A percentile compares a stretch with the other conserved stretches of the same genome.
Evolutionary conservation across 306 rosid species (phyloP).

Genomic region (Albizia julibrissin): DNA sequence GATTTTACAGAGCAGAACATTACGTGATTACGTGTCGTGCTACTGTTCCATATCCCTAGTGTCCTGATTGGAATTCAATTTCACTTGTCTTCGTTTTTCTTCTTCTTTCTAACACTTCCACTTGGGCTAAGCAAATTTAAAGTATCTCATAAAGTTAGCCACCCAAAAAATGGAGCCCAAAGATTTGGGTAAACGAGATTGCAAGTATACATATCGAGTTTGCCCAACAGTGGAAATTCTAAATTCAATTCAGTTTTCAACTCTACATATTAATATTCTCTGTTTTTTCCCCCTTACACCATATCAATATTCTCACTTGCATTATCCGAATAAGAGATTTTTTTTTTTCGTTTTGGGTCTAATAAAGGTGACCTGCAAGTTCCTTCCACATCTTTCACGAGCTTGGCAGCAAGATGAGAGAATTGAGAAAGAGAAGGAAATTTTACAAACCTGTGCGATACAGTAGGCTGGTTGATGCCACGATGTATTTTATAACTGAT

Average conservation of each 20-base stretch:
- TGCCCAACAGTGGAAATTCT: too few species aligned
- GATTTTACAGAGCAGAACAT: background rate
- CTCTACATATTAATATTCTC: too few species aligned
- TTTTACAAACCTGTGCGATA: too few species aligned
- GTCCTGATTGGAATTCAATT: background rate
- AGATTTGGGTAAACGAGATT: background rate
- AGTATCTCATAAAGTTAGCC: too few species aligned
- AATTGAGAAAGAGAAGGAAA: too few species aligned
- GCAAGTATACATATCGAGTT: background rate
- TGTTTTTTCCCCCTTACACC: too few species aligned
- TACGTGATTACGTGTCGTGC: background rate
- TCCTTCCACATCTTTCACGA: slow-evolving; percentile 95
- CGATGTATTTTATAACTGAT: too few species aligned
- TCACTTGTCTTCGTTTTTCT: background rate
- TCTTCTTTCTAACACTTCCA: too few species aligned
- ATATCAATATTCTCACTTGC: too few species aligned
- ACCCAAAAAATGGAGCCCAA: background rate
- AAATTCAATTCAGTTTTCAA: background rate
- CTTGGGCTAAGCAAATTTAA: too few species aligned
- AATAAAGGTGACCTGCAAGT: slow-evolving; percentile 75
- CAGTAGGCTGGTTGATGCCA: too few species aligned
- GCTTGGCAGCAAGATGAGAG: slow-evolving; percentile 66
- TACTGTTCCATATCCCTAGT: background rate
- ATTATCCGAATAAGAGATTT: background rate
- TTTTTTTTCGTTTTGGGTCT: background rate